phyloP scores from a whole-genome alignment of 2,329 filamentous ascomycete genomes.

The Blastomyces percursus region DNA sequence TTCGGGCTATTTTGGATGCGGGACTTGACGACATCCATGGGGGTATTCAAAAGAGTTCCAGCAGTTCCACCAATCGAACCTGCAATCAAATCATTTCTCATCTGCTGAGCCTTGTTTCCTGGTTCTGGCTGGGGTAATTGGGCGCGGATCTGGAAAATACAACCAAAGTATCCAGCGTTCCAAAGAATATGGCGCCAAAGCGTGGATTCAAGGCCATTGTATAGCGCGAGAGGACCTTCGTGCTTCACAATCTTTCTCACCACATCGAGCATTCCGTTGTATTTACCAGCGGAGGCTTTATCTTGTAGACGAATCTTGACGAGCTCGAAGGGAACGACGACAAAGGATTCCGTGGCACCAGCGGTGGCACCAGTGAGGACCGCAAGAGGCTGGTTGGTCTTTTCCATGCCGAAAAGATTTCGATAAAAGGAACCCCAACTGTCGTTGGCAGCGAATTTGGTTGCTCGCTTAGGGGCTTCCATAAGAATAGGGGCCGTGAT shows the following conservation, averaged over 20 bases:
- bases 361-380: slow-evolving; percentile 89
- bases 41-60: slow-evolving; percentile 88
- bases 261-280: slow-evolving; percentile 44
- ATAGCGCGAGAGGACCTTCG: slow-evolving; percentile 78
- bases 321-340: slow-evolving; percentile 95
- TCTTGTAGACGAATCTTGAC: slow-evolving; percentile 98
- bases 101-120: slow-evolving; percentile 63
- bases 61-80: slow-evolving; percentile 80
- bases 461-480: slow-evolving; percentile 92
- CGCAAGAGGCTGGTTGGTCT: slow-evolving; percentile 87
- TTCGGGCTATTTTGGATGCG: slow-evolving; percentile 91
- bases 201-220: slow-evolving; percentile 94
- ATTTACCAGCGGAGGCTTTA: slow-evolving; percentile 74
- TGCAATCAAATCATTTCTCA: slow-evolving; percentile 76
- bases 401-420: slow-evolving; percentile 65
- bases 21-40: slow-evolving; percentile 95
- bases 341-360: slow-evolving; percentile 89
- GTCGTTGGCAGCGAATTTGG: slow-evolving; percentile 98
- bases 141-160: slow-evolving; percentile 90
- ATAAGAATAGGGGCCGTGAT: slow-evolving; percentile 94
- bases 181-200: slow-evolving; percentile 91
- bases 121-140: slow-evolving; percentile 65
- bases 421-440: slow-evolving; percentile 96
- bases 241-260: slow-evolving; percentile 59
- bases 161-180: slow-evolving; percentile 96